A percentile compares a stretch with the other conserved stretches of the same genome.
phyloP scores from a whole-genome alignment of 345 rosid genomes.

The Viola odorata region DNA sequence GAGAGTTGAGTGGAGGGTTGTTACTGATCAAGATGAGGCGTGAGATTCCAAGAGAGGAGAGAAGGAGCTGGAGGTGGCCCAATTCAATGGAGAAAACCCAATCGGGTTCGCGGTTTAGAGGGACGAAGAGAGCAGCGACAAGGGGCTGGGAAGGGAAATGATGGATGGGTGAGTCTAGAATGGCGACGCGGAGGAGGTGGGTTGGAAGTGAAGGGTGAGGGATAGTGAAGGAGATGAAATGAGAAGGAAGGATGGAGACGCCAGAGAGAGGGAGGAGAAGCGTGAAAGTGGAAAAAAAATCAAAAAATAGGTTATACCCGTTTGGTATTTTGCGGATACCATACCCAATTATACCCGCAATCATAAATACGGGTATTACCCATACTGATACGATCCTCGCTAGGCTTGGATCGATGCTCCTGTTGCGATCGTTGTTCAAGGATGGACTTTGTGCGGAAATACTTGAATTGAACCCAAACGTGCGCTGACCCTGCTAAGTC shows the following conservation, averaged over 20 bases:
- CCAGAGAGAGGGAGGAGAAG: no score
- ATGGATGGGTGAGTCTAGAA: conserved; percentile 65
- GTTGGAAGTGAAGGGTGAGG: conserved; percentile 26
- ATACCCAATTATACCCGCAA: no score
- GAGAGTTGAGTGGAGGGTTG: conserved; percentile 14
- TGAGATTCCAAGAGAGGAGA: conserved; percentile 43
- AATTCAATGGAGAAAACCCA: conserved; percentile 86
- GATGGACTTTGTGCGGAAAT: no score
- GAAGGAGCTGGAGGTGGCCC: conserved; percentile 82
- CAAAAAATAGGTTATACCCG: no score
- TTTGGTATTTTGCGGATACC: no score
- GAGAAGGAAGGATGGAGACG: conserved; percentile 51
- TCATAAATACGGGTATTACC: no score
- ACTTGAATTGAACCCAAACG: no score
- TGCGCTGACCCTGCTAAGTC: no score
- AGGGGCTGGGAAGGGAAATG: conserved; percentile 17
- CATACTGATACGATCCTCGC: no score
- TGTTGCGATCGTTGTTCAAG: no score
- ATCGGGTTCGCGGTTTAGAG: conserved; percentile 59
- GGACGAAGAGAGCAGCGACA: conserved; percentile 71
- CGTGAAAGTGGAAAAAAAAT: no score
- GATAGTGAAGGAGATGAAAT: conserved; percentile 67
- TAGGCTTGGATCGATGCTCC: no score
- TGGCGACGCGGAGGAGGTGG: conserved; percentile 58
- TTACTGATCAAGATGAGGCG: conserved; percentile 60